Evolutionary conservation across 2,329 filamentous ascomycete species (phyloP).

Genomic region (Fusarium albosuccineum): DNA sequence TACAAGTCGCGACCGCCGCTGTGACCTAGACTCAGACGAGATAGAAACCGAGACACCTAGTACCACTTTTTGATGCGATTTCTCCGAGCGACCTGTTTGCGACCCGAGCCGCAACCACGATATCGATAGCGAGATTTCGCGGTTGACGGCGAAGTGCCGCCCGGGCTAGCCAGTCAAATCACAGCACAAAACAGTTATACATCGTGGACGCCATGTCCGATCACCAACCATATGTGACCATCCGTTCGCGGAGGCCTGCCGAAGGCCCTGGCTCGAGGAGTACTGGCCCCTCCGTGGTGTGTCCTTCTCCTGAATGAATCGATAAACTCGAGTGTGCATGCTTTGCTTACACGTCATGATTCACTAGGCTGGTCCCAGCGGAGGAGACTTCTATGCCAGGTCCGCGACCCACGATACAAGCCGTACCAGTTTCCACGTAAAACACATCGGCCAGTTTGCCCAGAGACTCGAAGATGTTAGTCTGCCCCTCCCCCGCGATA

Average conservation of each 20-base stretch:
- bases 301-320: slow-evolving; percentile 44
- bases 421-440: slow-evolving; percentile 69
- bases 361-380: slow-evolving; percentile 32
- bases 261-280: slow-evolving; percentile 62
- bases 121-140: slow-evolving; percentile 7
- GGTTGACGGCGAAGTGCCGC: slow-evolving; percentile 14
- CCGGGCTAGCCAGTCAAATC: slow-evolving; percentile 14
- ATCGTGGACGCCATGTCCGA: slow-evolving; percentile 53
- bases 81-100: slow-evolving; percentile 20
- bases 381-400: slow-evolving; percentile 47
- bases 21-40: slow-evolving; percentile 13
- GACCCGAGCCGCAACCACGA: slow-evolving; percentile 12
- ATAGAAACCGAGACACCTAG: slow-evolving; percentile 11
- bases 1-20: slow-evolving; percentile 12
- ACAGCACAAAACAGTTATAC: slow-evolving; percentile 4
- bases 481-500: slow-evolving; percentile 27
- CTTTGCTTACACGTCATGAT: slow-evolving; percentile 33
- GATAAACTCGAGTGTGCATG: not conserved
- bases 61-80: slow-evolving; percentile 10
- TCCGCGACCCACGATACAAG: slow-evolving; percentile 69
- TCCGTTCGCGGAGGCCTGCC: slow-evolving; percentile 62
- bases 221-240: slow-evolving; percentile 64
- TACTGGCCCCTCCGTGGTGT: slow-evolving; percentile 61
- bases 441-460: slow-evolving; percentile 67
- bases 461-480: slow-evolving; percentile 67